Conservation (phyloP, 768 basidiomycete genomes). For the Tubosaeta brunneosetosa region DNA sequence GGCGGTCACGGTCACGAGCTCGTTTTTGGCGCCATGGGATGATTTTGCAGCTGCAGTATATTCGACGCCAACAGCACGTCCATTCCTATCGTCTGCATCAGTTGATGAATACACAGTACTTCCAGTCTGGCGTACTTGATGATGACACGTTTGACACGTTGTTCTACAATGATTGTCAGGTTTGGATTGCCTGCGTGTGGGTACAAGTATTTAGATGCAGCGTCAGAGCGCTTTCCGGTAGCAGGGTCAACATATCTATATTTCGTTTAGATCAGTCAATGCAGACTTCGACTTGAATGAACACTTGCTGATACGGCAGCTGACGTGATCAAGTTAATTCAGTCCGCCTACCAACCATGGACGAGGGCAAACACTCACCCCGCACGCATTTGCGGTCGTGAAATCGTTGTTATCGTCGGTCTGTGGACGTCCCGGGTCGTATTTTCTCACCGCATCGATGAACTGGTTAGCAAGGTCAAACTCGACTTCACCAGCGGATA, state of each 20-base stretch:
- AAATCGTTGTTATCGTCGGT: conserved; percentile 50
- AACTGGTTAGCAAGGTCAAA: conserved; percentile 36
- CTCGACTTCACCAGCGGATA: conserved; percentile 15
- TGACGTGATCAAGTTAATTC: not conserved
- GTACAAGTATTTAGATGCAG: conserved; percentile 37
- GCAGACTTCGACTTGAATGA: not conserved
- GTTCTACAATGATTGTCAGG: conserved; percentile 29
- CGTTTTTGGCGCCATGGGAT: conserved; percentile 9
- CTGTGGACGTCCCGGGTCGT: conserved; percentile 42
- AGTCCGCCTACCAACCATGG: not conserved
- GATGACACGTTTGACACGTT: conserved; percentile 32
- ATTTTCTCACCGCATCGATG: conserved; percentile 40
- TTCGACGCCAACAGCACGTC: conserved; percentile 36
- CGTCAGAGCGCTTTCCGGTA: conserved; percentile 32
- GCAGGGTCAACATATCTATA: conserved; percentile 49
- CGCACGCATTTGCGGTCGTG: conserved; percentile 21
- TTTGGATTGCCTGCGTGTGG: conserved; percentile 28
- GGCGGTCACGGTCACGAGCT: conserved; percentile 23
- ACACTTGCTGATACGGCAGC: conserved; percentile 17
- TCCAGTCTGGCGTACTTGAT: conserved; percentile 28
- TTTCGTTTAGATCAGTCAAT: not conserved
- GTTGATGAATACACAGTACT: not conserved
- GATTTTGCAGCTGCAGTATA: conserved; percentile 27
- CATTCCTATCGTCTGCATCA: conserved; percentile 19
- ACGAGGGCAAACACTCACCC: conserved; percentile 9